Evolutionary conservation across 371 early-diverging fungal species (phyloP), one percentile per base, ranked within the genome.

Genomic region (Mortierella sp.): DNA sequence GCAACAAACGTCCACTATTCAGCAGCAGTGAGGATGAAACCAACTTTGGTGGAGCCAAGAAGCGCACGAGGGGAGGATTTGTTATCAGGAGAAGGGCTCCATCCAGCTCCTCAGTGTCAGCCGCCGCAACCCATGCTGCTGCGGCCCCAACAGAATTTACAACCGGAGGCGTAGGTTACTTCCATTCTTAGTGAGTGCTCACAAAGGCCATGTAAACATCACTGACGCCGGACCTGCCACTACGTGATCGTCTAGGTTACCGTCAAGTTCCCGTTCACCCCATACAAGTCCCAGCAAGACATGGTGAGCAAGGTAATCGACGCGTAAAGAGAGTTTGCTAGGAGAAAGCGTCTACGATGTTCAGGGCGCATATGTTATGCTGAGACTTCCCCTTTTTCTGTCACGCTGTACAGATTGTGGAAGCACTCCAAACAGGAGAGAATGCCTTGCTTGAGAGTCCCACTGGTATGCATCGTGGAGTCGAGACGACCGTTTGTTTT

Each of bases 381-480:
- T 17, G 1, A 3, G 51, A 2, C n/a, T 6, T 28, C 31, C 3
- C 14, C 29, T 25, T 28, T 29, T 31, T 17, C 44, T 22, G 40
- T 40, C 40, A 16, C 10, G 40, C 40, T 34, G 12, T 6, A 9
- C 57, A 87, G 88, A 86, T 86, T 31, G 79, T 87, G 3, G 72
- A 81, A 43, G 82, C 86, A 5, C 49, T 87, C 9, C 84, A 84
- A 46, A 66, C 63, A 6, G 43, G 69, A 9, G 77, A 87, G 58
- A 84, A 87, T 66, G 86, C 88, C 3, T 45, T 87, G 14, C 55
- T 87, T 9, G 88, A 87, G 40, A 87, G 88, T 47, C 88, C 88
- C 10, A 87, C 88, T 40, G 88, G 87, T 83, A 78, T 24, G 59
- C n/a, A n/a, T n/a, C n/a, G n/a, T n/a, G n/a, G n/a, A n/a, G n/a